phyloP scores from a whole-genome alignment of 2,329 filamentous ascomycete genomes.

The Pseudodiploospora longispora region DNA sequence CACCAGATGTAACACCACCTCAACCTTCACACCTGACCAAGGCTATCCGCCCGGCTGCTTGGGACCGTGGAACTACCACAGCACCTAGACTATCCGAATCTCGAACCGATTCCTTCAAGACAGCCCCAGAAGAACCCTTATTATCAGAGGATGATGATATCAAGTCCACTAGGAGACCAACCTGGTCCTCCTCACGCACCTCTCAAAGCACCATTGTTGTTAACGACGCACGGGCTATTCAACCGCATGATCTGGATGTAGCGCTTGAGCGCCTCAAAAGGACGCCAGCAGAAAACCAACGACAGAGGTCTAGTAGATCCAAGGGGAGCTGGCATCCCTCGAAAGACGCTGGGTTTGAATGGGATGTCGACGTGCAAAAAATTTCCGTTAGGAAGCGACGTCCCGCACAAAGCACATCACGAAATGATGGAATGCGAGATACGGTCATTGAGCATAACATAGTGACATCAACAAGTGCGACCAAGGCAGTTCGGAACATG shows the following conservation, averaged over 20 bases:
- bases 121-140: slow-evolving; percentile 56
- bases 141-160: slow-evolving; percentile 53
- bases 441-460: slow-evolving; percentile 38
- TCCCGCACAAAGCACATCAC: slow-evolving; percentile 16
- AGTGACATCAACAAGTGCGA: slow-evolving; percentile 40
- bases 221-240: slow-evolving; percentile 9
- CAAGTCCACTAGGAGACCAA: slow-evolving; percentile 32
- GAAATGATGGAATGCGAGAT: slow-evolving; percentile 7
- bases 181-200: slow-evolving; percentile 30
- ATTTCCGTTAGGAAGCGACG: slow-evolving; percentile 45
- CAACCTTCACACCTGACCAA: slow-evolving; percentile 36
- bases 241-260: slow-evolving; percentile 31
- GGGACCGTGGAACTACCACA: slow-evolving; percentile 44
- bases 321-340: slow-evolving; percentile 50
- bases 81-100: slow-evolving; percentile 46
- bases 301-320: slow-evolving; percentile 39
- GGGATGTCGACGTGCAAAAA: slow-evolving; percentile 45
- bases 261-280: slow-evolving; percentile 34
- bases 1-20: slow-evolving; percentile 68
- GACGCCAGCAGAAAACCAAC: slow-evolving; percentile 30
- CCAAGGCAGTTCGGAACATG: slow-evolving; percentile 39
- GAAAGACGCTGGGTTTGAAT: slow-evolving; percentile 34
- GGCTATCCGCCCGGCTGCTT: slow-evolving; percentile 36
- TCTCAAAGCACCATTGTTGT: slow-evolving; percentile 36
- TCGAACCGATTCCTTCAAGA: slow-evolving; percentile 63